Evolutionary conservation across 306 rosid species (phyloP).

Genomic region (Comarum palustre): DNA sequence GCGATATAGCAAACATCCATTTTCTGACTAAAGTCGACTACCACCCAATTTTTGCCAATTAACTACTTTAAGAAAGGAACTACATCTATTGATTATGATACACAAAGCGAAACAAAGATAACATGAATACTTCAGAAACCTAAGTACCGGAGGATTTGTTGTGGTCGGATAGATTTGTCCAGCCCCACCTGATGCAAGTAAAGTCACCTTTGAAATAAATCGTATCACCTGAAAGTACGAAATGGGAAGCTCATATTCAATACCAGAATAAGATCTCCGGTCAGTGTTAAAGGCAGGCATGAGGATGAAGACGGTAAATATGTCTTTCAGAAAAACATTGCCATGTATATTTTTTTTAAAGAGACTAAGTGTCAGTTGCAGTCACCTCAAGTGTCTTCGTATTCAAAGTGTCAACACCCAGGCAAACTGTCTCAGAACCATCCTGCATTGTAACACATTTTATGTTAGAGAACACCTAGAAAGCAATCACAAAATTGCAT

Average conservation of each 20-base stretch:
- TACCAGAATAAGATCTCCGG: background rate
- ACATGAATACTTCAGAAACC: background rate
- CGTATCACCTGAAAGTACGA: slow-evolving; percentile 68
- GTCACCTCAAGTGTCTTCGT: slow-evolving; percentile 74
- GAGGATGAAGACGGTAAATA: background rate
- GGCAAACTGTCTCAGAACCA: slow-evolving; percentile 64
- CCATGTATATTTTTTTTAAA: background rate
- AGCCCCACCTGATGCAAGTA: slow-evolving; percentile 96
- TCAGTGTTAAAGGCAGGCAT: background rate
- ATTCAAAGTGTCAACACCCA: slow-evolving; percentile 82
- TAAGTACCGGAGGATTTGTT: slow-evolving; percentile 82
- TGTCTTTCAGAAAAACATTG: slow-evolving; percentile 11
- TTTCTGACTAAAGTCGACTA: background rate
- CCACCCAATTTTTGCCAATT: background rate
- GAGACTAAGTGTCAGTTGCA: slow-evolving; percentile 13
- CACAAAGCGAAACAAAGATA: background rate
- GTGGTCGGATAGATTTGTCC: slow-evolving; percentile 95
- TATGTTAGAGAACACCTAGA: slow-evolving; percentile 25
- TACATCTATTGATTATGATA: background rate
- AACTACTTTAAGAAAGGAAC: background rate
- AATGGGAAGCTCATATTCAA: slow-evolving; percentile 14
- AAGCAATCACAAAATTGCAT: slow-evolving; percentile 19
- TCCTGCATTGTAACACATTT: slow-evolving; percentile 50
- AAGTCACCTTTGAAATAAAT: slow-evolving; percentile 86
- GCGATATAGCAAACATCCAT: background rate